phyloP scores from a whole-genome alignment of 2,329 filamentous ascomycete species.

The Epichloe brachyelytri region DNA sequence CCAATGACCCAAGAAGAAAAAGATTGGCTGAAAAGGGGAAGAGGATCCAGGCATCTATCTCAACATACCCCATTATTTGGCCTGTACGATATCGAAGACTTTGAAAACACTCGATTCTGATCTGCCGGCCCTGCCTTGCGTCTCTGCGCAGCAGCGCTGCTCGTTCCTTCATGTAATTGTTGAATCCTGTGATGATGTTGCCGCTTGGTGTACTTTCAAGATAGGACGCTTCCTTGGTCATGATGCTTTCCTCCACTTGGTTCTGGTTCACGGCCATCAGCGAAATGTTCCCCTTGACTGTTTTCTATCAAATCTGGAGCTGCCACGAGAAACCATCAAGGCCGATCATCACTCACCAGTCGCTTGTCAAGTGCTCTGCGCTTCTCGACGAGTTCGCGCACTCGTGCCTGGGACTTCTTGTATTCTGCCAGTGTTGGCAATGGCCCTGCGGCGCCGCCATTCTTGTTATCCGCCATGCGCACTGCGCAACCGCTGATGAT shows the following conservation, averaged over 20 bases:
- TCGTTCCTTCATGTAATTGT: slow-evolving; percentile 88
- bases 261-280: slow-evolving; percentile 23
- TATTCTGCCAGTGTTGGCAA: slow-evolving; percentile 32
- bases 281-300: not conserved
- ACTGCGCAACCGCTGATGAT: not conserved
- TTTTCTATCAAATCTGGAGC: not conserved
- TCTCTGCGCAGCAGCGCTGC: slow-evolving; percentile 48
- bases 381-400: slow-evolving; percentile 35
- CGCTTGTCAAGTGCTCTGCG: slow-evolving; percentile 24
- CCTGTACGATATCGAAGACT: slow-evolving; percentile 50
- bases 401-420: slow-evolving; percentile 34
- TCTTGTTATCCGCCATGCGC: slow-evolving; percentile 24
- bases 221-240: slow-evolving; percentile 72
- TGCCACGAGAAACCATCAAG: not conserved
- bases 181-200: slow-evolving; percentile 96
- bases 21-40: not conserved
- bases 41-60: not conserved
- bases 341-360: slow-evolving; percentile 17
- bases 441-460: slow-evolving; percentile 12
- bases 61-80: slow-evolving; percentile 23
- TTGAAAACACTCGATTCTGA: slow-evolving; percentile 60
- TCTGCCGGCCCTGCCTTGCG: slow-evolving; percentile 54
- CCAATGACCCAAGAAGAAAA: not conserved
- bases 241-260: slow-evolving; percentile 64
- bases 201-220: slow-evolving; percentile 80